phyloP scores from a whole-genome alignment of 768 basidiomycete species.

The Russula ochroleuca region DNA sequence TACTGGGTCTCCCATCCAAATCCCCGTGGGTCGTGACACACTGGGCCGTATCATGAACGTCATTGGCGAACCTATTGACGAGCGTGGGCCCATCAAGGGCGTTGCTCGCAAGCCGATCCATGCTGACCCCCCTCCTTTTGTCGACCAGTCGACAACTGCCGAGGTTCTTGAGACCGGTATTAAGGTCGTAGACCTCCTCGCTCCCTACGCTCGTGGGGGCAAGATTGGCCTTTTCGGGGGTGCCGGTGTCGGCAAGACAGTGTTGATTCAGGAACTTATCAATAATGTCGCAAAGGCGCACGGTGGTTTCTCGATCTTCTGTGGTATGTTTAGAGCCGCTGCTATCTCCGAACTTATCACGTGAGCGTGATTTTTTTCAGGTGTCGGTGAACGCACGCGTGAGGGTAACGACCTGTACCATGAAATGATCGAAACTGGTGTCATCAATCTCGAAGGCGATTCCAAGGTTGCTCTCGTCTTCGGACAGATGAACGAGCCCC shows the following conservation, averaged over 20 bases:
- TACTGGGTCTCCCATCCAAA: conserved; percentile 93
- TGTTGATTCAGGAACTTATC: conserved; percentile 99
- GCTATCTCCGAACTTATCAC: conserved; percentile 1
- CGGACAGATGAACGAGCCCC: conserved; percentile 99
- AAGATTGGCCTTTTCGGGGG: conserved; percentile 99
- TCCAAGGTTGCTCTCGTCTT: conserved; percentile 99
- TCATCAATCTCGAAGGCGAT: conserved; percentile 99
- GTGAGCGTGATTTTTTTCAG: conserved; percentile 38
- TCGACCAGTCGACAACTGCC: conserved; percentile 97
- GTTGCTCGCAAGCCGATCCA: conserved; percentile 91
- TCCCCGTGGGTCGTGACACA: conserved; percentile 91
- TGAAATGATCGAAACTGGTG: conserved; percentile 99
- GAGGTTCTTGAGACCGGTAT: conserved; percentile 99
- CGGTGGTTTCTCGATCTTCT: conserved; percentile 99
- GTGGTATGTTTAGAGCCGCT: conserved; percentile 46
- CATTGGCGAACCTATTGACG: conserved; percentile 99
- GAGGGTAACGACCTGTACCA: conserved; percentile 99
- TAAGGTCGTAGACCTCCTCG: conserved; percentile 99
- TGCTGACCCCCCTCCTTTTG: conserved; percentile 94
- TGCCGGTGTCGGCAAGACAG: conserved; percentile 99
- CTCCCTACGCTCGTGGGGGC: conserved; percentile 99
- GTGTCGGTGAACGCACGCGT: conserved; percentile 99
- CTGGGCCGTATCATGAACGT: conserved; percentile 99
- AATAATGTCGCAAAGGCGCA: conserved; percentile 99
- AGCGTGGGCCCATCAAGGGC: conserved; percentile 98